Conservation (phyloP, 139 green algal species). For the Chlorella sp. region DNA sequence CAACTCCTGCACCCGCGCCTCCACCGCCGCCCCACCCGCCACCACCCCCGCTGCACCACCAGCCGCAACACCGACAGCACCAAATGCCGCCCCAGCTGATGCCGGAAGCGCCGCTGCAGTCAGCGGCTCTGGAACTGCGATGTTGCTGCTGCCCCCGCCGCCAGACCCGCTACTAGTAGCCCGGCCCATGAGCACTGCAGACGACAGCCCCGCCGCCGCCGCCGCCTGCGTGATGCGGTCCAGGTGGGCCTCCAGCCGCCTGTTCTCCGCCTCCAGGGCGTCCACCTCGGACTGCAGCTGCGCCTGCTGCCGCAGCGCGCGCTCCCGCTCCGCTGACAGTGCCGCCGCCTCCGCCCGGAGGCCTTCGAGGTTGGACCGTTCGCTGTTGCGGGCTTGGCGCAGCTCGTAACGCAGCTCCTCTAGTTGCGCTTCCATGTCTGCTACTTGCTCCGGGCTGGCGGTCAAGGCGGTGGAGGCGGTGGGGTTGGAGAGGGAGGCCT, state of each 20-base stretch:
- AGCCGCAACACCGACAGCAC: background rate
- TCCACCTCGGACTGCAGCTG: background rate
- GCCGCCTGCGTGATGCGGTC: no score
- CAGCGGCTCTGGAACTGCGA: no score
- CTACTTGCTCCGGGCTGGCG: background rate
- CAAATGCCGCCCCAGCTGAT: background rate
- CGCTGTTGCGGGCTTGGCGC: background rate
- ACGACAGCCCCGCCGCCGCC: no score
- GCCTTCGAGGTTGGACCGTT: background rate
- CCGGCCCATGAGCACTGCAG: no score
- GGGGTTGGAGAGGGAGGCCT: background rate
- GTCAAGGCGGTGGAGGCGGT: background rate
- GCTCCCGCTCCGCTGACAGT: background rate
- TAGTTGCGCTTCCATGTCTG: background rate
- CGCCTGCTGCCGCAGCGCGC: background rate
- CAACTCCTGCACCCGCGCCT: background rate
- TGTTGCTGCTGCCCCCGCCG: no score
- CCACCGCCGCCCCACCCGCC: background rate
- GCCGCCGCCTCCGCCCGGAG: background rate
- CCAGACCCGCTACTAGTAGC: no score
- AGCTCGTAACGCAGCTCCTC: constrained; percentile 3
- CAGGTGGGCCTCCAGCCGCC: background rate
- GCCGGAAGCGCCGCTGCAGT: no score
- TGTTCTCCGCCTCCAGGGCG: background rate
- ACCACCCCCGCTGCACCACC: background rate